These are phyloP conservation scores for Plantago major DNA, from an alignment of 257 asterid genomes.

Conservation along the genomic window DNA sequence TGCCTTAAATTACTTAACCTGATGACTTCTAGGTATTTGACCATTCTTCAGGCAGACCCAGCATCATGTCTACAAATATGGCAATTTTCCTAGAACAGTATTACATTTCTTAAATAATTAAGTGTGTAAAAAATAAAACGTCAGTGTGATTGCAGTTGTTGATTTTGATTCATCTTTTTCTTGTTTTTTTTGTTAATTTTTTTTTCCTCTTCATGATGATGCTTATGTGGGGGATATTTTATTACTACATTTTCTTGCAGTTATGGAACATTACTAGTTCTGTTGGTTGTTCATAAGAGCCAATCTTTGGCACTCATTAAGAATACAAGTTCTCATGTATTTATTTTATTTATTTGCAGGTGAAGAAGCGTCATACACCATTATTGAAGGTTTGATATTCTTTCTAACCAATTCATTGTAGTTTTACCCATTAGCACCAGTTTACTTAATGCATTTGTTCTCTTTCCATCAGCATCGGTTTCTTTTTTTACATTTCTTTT, in stretches of 20 bases:
- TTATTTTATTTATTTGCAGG: constrained; percentile 46
- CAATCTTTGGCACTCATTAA: too few relatives aligned
- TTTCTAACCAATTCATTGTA: not conserved
- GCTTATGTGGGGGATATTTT: constrained; percentile 6
- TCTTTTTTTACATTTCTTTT: too few relatives aligned
- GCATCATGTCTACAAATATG: too few relatives aligned
- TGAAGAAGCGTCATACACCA: constrained; percentile 75
- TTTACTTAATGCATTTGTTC: too few relatives aligned
- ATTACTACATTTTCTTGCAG: constrained; percentile 4
- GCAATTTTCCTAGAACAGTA: too few relatives aligned
- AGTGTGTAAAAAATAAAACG: constrained; percentile 1
- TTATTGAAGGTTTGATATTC: constrained; percentile 61
- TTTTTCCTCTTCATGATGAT: not conserved
- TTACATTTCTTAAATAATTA: not conserved
- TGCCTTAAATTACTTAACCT: not conserved
- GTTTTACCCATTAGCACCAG: too few relatives aligned
- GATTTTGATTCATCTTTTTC: too few relatives aligned
- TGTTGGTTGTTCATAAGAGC: constrained; percentile 1
- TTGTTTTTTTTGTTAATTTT: constrained; percentile 1
- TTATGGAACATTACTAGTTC: not conserved
- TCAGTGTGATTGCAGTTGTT: not conserved
- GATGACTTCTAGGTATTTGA: too few relatives aligned
- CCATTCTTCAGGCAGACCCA: too few relatives aligned
- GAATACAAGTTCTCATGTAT: too few relatives aligned
- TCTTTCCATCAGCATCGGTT: too few relatives aligned